These are phyloP conservation scores for Neoarthrinium moseri DNA, from an alignment of 2,329 filamentous ascomycete genomes.

Conservation along the genomic window DNA sequence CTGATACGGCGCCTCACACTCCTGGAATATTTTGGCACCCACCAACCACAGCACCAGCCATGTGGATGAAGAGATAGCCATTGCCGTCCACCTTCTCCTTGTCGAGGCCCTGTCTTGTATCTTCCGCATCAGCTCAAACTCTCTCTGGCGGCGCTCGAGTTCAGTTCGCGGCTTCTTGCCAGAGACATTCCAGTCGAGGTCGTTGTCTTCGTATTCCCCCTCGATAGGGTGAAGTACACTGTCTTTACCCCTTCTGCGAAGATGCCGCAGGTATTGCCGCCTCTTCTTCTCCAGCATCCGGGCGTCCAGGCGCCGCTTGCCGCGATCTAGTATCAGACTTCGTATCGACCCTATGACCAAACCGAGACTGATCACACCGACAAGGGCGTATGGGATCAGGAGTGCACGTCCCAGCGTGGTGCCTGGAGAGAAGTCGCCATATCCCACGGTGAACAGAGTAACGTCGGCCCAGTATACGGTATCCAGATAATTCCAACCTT, in stretches of 20 bases:
- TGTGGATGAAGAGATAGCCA: constrained; percentile 64
- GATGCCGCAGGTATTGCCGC: constrained; percentile 41
- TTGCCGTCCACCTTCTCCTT: constrained; percentile 72
- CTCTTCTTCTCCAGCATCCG: constrained; percentile 61
- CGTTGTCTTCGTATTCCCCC: constrained; percentile 16
- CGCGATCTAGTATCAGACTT: constrained; percentile 60
- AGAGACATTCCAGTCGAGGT: constrained; percentile 14
- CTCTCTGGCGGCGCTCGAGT: constrained; percentile 61
- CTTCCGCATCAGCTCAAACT: constrained; percentile 78
- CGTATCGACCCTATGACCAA: constrained; percentile 80
- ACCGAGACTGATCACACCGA: constrained; percentile 80
- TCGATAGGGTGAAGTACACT: constrained; percentile 49
- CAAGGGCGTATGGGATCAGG: constrained; percentile 78
- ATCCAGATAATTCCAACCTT: constrained; percentile 76
- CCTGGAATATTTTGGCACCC: constrained; percentile 72
- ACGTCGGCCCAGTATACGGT: constrained; percentile 78
- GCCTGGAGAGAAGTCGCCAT: constrained; percentile 51
- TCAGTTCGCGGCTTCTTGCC: constrained; percentile 35
- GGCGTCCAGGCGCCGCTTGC: constrained; percentile 50
- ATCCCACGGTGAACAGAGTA: constrained; percentile 63
- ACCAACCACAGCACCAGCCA: constrained; percentile 78
- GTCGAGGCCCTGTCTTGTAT: constrained; percentile 67
- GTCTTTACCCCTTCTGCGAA: constrained; percentile 44
- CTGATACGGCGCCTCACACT: constrained; percentile 51
- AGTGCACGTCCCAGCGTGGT: constrained; percentile 64